These are phyloP conservation scores for Pelargonium exstipulatum DNA, from an alignment of 441 rosid species.

Conservation along the genomic window DNA sequence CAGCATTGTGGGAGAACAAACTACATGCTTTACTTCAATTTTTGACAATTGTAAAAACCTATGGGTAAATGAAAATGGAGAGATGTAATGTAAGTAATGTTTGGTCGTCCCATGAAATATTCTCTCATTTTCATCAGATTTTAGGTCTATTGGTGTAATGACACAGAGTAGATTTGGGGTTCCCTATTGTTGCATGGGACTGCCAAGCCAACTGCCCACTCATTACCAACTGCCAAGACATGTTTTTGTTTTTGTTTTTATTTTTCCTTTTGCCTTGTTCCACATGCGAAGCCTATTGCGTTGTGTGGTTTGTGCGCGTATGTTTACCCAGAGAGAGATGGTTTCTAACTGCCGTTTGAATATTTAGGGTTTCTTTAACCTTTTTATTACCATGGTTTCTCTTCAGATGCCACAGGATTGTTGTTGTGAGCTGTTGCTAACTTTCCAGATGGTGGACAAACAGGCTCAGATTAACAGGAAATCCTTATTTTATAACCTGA, in stretches of 20 bases:
- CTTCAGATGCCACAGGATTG: slow-evolving; percentile 38
- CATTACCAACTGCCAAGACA: background rate
- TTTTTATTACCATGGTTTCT: slow-evolving; percentile 15
- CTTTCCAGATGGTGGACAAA: slow-evolving; percentile 26
- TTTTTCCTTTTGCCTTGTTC: background rate
- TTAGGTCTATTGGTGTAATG: background rate
- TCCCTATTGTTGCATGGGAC: background rate
- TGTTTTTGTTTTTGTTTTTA: background rate
- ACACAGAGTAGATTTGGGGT: background rate
- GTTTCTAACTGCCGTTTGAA: background rate
- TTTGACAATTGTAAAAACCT: background rate
- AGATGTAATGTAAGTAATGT: background rate
- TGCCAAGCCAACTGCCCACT: background rate
- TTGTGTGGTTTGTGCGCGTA: background rate
- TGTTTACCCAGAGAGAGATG: background rate
- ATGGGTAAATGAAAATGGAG: background rate
- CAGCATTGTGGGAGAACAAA: background rate
- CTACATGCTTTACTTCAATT: background rate
- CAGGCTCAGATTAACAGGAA: slow-evolving; percentile 34
- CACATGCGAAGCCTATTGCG: background rate
- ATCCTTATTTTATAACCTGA: slow-evolving; percentile 40
- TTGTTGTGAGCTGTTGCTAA: slow-evolving; percentile 33
- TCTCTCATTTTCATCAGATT: background rate
- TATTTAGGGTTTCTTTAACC: background rate
- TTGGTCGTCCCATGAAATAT: background rate